Base-by-base conservation (phyloP, 495 filamentous ascomycete genomes). In the Penicillium steckii region DNA sequence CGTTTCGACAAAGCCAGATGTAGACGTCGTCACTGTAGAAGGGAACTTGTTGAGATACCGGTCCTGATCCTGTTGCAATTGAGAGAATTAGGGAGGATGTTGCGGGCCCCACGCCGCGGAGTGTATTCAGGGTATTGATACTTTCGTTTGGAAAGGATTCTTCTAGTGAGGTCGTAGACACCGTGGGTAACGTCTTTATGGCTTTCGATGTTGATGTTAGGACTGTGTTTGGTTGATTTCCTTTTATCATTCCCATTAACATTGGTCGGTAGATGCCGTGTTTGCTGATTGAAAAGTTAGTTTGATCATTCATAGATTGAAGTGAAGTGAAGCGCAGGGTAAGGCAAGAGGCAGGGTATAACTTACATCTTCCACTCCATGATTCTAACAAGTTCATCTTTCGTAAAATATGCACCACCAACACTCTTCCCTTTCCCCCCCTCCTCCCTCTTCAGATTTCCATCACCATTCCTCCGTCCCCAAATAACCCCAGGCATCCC, bases 21-120 rank as follows among this genome's bases (percentile, higher is more conserved):
- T 81, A 91, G 18, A 82, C 71, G 69, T 91, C 87, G 56, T 93
- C 88, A 23, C 85, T 86, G 69, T 88, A 91, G 66, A 91, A 93
- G 1, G 88, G 81, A 9, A 85, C 73, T 17, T 77, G 68, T 0
- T 71, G 60, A 4, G n/a, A 12, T 0, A 27, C 19, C 3, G 47
- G 40, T 13, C 41, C 46, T 3, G 1, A 7, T 0, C 76, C 69
- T n/a, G 84, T 79, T 46, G 77, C 75, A 3, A 85, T 76, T 0
- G 85, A 80, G 2, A 91, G 75, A 2, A 91, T 67, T 21, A 93
- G 71, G 2, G 86, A 89, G 0, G 85, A 87, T 0, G 88, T 90
- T 6, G 89, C 87, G 22, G 84, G 82, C 0, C 89, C 89, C 43
- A 91, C 79, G 35, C 88, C 89, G 15, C 78, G 70, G 29, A 93